Evolutionary conservation across 352 stramenopile genomes (phyloP), one percentile per base, ranked within the genome.

Genomic region (Blastocystis hominis): DNA sequence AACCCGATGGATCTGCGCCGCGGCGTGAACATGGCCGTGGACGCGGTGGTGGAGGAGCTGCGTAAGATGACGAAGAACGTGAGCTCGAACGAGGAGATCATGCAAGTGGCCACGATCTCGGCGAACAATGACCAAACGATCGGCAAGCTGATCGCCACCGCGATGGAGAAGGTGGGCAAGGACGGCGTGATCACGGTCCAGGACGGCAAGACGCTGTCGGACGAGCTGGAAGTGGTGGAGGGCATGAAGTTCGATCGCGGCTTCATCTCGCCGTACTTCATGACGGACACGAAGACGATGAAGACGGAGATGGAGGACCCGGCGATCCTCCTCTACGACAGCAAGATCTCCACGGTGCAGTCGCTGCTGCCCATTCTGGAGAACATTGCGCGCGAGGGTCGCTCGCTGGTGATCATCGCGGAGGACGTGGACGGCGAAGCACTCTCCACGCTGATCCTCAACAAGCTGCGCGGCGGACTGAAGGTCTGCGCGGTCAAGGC

Each of bases 191-290:
- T 94, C 88, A 94, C 91, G 47, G 91, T 93, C 50, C 95, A 99
- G 92, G 97, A 99, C 91, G 97, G 96, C 87, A 98, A 99, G 93
- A 99, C 96, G 38, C 91, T 99, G 70, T 95, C 97, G 89, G 98
- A 99, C 92, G 96, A 99, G 91, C 92, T 99, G 38, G 96, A 99
- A 90, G 96, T 99, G 64, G 96, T 99, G 6, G 97, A 99, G 89
- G 97, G 97, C 87, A 99, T 99, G 97, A 98, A 98, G 90, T 99
- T 99, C 89, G 97, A 99, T 91, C 94, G 97, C 63, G 97, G 97
- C 63, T 99, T 95, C 92, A 99, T 99, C 91, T 98, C 95, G 90
- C 97, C 97, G 6, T 99, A 99, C 91, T 99, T 99, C 88, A 96
- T 99, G 88, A 99, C 95, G 86, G 95, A 99, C 93, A 95, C 95